Evolutionary conservation across 1,139 yeast genomes (phyloP).

Genomic region (Magnusiomyces sp.): DNA sequence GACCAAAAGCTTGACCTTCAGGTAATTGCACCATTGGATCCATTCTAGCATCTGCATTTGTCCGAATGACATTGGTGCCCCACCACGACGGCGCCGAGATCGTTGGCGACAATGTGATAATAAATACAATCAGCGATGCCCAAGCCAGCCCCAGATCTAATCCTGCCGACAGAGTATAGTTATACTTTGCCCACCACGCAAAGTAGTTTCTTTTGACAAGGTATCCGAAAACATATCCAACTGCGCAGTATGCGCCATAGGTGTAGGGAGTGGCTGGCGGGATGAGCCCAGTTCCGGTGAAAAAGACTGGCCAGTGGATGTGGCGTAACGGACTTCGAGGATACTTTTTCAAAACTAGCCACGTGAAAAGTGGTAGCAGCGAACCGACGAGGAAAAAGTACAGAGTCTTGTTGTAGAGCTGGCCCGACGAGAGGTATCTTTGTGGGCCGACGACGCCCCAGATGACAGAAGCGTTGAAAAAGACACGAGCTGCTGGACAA

Average conservation of each 20-base stretch:
- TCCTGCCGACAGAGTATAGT: slow-evolving; percentile 51
- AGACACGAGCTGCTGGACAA: slow-evolving; percentile 43
- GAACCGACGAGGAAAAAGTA: slow-evolving; percentile 43
- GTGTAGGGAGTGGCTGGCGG: slow-evolving; percentile 51
- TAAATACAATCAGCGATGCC: slow-evolving; percentile 42
- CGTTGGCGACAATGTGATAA: slow-evolving; percentile 35
- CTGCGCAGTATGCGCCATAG: slow-evolving; percentile 41
- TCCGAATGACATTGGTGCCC: slow-evolving; percentile 41
- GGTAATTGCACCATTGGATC: slow-evolving; percentile 23
- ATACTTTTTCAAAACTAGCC: slow-evolving; percentile 42
- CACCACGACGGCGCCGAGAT: slow-evolving; percentile 45
- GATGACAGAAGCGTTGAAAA: slow-evolving; percentile 48
- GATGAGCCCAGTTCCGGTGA: slow-evolving; percentile 41
- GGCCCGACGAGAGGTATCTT: slow-evolving; percentile 36
- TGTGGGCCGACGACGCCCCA: slow-evolving; percentile 64
- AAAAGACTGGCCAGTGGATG: slow-evolving; percentile 44
- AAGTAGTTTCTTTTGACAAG: slow-evolving; percentile 43
- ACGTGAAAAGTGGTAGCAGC: slow-evolving; percentile 37
- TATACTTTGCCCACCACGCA: slow-evolving; percentile 62
- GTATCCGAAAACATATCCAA: slow-evolving; percentile 46
- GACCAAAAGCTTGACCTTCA: slow-evolving; percentile 34
- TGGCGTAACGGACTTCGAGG: slow-evolving; percentile 40
- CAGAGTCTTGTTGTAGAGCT: slow-evolving; percentile 35
- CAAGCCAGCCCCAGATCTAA: slow-evolving; percentile 50
- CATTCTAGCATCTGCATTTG: slow-evolving; percentile 25